phyloP scores from a whole-genome alignment of 768 basidiomycete species.

The Mycena polygramma region DNA sequence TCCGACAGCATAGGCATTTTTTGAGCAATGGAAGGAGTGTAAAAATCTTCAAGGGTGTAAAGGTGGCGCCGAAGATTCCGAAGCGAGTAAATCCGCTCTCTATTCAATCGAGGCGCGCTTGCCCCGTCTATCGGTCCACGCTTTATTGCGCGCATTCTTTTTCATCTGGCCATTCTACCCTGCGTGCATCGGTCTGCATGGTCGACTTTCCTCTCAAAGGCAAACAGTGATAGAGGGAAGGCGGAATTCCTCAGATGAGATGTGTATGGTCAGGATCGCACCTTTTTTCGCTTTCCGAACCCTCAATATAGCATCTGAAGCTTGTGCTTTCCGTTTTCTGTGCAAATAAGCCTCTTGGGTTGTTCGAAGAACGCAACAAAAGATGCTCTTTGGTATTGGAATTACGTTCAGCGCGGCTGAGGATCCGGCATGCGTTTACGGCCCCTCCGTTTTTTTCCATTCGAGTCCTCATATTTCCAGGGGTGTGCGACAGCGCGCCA shows the following conservation, averaged over 20 bases:
- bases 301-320: slow-evolving; percentile 32
- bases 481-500: slow-evolving; percentile 27
- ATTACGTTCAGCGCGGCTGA: slow-evolving; percentile 18
- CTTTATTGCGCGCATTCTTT: slow-evolving; percentile 2
- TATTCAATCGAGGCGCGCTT: slow-evolving; percentile 12
- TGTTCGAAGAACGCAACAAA: slow-evolving; percentile 25
- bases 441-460: slow-evolving; percentile 21
- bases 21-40: slow-evolving; percentile 24
- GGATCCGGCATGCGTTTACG: slow-evolving; percentile 18
- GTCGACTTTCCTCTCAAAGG: slow-evolving; percentile 20
- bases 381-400: neutral
- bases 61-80: slow-evolving; percentile 32
- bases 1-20: slow-evolving; percentile 34
- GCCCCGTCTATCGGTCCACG: slow-evolving; percentile 17
- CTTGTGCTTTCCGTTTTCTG: slow-evolving; percentile 29
- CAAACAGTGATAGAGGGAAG: slow-evolving; percentile 23
- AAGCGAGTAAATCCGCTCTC: slow-evolving; percentile 30
- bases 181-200: neutral
- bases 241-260: slow-evolving; percentile 13
- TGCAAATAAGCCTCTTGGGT: slow-evolving; percentile 25
- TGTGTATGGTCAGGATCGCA: slow-evolving; percentile 12
- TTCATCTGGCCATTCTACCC: slow-evolving; percentile 1
- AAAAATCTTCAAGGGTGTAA: slow-evolving; percentile 29
- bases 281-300: slow-evolving; percentile 27
- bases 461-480: slow-evolving; percentile 25